Percentiles rank a stretch among this genome's conserved stretches.
Conservation (phyloP, 192 early-diverging fungal genomes). For the Phycomyces blakesleeanus region DNA sequence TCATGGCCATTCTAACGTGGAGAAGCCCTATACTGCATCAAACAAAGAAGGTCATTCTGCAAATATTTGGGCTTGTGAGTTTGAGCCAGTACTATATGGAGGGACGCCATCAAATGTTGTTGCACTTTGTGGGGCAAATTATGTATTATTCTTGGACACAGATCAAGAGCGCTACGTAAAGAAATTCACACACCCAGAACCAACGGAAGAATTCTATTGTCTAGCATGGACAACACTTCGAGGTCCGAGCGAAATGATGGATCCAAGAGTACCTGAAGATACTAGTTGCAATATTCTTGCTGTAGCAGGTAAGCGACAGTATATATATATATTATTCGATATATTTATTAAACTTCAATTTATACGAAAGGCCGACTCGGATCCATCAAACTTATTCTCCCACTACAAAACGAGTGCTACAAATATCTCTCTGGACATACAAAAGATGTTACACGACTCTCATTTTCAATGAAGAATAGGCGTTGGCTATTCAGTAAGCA, state of each 20-base stretch:
- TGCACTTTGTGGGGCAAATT: slow-evolving; percentile 43
- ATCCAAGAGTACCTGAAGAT: not conserved
- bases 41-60: slow-evolving; percentile 30
- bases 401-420: slow-evolving; percentile 41
- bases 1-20: slow-evolving; percentile 10
- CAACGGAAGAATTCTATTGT: slow-evolving; percentile 42
- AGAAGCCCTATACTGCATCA: slow-evolving; percentile 1
- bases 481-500: slow-evolving; percentile 49
- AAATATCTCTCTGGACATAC: slow-evolving; percentile 45
- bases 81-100: slow-evolving; percentile 22
- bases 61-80: slow-evolving; percentile 43
- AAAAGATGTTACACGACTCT: slow-evolving; percentile 31
- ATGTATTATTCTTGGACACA: slow-evolving; percentile 43
- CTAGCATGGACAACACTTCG: slow-evolving; percentile 46
- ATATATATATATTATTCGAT: not conserved
- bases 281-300: slow-evolving; percentile 35
- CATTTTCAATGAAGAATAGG: slow-evolving; percentile 39
- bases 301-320: slow-evolving; percentile 27
- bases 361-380: slow-evolving; percentile 38
- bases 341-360: too few relatives aligned
- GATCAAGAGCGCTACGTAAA: slow-evolving; percentile 33
- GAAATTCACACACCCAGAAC: slow-evolving; percentile 48
- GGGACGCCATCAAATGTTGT: slow-evolving; percentile 25
- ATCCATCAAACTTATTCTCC: slow-evolving; percentile 48
- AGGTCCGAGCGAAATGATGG: not conserved